A percentile compares a stretch with the other conserved stretches of the same genome.
Evolutionary conservation across 2,329 filamentous ascomycete genomes (phyloP).

Genomic region (Cytospora chrysosperma): DNA sequence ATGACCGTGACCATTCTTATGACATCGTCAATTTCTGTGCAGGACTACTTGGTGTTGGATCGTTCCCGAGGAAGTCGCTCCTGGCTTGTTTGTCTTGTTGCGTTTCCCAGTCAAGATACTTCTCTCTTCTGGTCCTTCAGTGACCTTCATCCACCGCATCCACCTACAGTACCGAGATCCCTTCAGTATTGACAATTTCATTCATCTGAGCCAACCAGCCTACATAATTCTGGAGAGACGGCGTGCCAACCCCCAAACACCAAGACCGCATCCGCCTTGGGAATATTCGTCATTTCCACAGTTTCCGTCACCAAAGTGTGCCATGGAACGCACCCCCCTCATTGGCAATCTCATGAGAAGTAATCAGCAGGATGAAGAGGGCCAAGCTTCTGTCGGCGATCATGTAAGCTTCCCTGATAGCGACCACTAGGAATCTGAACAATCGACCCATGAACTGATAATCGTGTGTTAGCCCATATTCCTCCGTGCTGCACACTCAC

Average conservation of each 20-base stretch:
- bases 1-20: not conserved
- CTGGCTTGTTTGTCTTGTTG: constrained; percentile 1
- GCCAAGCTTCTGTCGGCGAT: constrained; percentile 22
- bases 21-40: not conserved
- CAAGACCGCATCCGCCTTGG: constrained; percentile 2
- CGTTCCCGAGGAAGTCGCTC: not conserved
- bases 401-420: constrained; percentile 32
- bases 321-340: constrained; percentile 26
- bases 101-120: not conserved
- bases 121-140: not conserved
- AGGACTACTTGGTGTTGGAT: not conserved
- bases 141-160: not conserved
- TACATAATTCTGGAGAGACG: constrained; percentile 16
- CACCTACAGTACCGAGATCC: not conserved
- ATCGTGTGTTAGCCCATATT: constrained; percentile 47
- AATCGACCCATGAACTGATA: constrained; percentile 19
- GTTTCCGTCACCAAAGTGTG: constrained; percentile 8
- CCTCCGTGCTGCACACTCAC: constrained; percentile 51
- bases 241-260: not conserved
- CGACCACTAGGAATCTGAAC: not conserved
- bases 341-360: constrained; percentile 14
- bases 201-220: constrained; percentile 18
- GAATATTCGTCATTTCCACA: constrained; percentile 20
- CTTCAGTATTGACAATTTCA: constrained; percentile 3
- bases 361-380: constrained; percentile 20